A percentile compares a stretch with the other conserved stretches of the same genome.
Conservation (phyloP, 805 yeast species). For the Zygosaccharomyces lentus region DNA sequence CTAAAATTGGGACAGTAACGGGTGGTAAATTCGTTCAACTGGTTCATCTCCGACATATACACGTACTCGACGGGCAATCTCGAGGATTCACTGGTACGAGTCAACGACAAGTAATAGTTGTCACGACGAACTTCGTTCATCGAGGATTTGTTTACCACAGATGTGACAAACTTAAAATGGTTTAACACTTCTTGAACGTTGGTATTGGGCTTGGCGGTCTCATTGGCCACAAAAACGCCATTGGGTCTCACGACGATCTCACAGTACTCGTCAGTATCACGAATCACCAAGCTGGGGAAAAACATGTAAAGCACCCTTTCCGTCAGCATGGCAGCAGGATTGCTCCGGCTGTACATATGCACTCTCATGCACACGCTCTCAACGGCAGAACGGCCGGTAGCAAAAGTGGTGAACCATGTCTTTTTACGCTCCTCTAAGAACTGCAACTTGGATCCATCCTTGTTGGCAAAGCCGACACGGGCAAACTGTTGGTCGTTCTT, state of each 20-base stretch:
- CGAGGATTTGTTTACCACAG: constrained; percentile 76
- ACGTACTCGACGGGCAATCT: constrained; percentile 71
- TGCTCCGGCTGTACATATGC: constrained; percentile 74
- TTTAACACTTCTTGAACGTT: constrained; percentile 44
- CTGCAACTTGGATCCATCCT: constrained; percentile 18
- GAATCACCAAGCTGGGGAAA: constrained; percentile 50
- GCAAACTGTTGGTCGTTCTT: constrained; percentile 56
- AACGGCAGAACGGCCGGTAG: constrained; percentile 83
- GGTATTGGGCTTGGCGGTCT: constrained; percentile 26
- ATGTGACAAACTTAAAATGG: constrained; percentile 60
- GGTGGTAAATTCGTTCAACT: constrained; percentile 64
- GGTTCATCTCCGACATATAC: constrained; percentile 85
- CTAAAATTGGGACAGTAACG: constrained; percentile 43
- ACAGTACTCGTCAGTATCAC: constrained; percentile 50
- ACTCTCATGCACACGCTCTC: constrained; percentile 57
- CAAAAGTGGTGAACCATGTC: constrained; percentile 54
- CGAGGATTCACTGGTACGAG: constrained; percentile 71
- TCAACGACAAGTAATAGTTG: constrained; percentile 77
- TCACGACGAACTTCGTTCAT: constrained; percentile 74
- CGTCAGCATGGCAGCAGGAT: constrained; percentile 58
- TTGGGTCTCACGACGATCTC: constrained; percentile 57
- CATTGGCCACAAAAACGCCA: constrained; percentile 27
- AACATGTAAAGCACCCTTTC: constrained; percentile 59
- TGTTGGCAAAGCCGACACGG: constrained; percentile 47
- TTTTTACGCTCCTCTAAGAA: constrained; percentile 39